Percentiles rank a stretch among this genome's conserved stretches.
These are phyloP conservation scores for Zostera marina DNA, from an alignment of 116 monocot genomes.

Conservation along the genomic window DNA sequence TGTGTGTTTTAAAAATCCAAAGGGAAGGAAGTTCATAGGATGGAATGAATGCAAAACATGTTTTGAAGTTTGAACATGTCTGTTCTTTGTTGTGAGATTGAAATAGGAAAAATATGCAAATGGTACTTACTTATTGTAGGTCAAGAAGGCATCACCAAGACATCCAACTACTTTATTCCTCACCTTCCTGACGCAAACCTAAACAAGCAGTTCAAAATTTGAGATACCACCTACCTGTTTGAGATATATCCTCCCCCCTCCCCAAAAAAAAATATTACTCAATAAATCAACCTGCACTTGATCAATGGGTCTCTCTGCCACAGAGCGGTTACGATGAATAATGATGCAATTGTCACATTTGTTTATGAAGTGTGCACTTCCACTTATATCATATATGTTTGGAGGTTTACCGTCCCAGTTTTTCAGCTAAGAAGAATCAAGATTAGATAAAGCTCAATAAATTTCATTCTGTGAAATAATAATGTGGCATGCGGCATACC, in stretches of 20 bases:
- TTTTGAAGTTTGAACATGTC: neutral
- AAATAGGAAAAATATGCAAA: neutral
- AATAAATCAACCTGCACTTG: constrained; percentile 32
- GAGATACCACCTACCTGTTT: neutral
- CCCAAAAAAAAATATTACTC: too few relatives aligned
- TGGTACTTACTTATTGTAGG: constrained; percentile 50
- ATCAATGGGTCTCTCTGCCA: constrained; percentile 38
- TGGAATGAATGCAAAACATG: neutral
- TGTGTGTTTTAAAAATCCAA: too few relatives aligned
- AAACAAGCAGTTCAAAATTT: neutral
- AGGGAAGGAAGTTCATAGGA: neutral
- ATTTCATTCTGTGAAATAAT: neutral
- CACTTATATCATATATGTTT: constrained; percentile 90
- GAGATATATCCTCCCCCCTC: too few relatives aligned
- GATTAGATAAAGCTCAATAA: neutral
- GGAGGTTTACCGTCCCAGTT: constrained; percentile 70
- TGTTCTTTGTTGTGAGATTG: too few relatives aligned
- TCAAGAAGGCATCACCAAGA: constrained; percentile 57
- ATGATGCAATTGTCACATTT: constrained; percentile 98
- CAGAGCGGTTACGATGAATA: constrained; percentile 64
- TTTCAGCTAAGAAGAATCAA: constrained; percentile 38
- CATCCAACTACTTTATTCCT: constrained; percentile 70
- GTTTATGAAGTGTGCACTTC: constrained; percentile 93
- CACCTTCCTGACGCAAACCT: constrained; percentile 80
- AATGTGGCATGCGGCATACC: constrained; percentile 16